Base-by-base conservation (phyloP, 1,284 basidiomycete species). In the Hypsizygus ulmarius region DNA sequence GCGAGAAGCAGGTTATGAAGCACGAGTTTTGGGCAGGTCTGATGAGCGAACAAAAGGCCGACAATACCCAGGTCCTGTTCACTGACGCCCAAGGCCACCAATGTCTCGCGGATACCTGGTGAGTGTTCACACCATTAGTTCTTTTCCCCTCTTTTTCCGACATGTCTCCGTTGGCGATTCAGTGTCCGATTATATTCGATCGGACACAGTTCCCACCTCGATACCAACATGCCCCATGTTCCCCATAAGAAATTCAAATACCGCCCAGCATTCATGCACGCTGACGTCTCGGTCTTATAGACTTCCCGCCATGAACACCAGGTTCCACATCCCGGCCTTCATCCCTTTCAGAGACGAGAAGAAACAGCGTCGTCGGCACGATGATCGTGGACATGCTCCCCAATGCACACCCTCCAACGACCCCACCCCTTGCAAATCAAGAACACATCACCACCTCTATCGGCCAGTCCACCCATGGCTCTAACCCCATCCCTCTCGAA, bases 321-420 rank as follows among this genome's bases (percentile, higher is more conserved):
- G 18, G 16, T 16, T 2, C 36, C 27, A 28, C 37, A 14, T 15
- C 41, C 14, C 30, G 28, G 21, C 41, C 44, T 34, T 10, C 15
- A 37, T 36, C 21, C 7, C 21, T 25, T 25, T 3, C 21, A 7
- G 21, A 38, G 18, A 25, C 39, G 9, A 48, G 49, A 8, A 41
- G 51, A 28, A 53, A 47, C 19, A 50, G 34, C 12, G 52, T 45
- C 19, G 39, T 53, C 1, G 57, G 57, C 19, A 49, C 29, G 40
- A 54, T 56, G 10, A 58, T 58, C 11, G 38, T 58, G 14, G 55
- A 58, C 18, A 58, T 58, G 47, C 49, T 58, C 2, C 55, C 55
- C 32, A 39, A 52, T 18, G 21, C 53, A 8, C n/a, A 51, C 3
- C 49, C 45, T 12, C 45, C 53, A 10, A 42, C 42, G 4, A 10